These are phyloP conservation scores for Carex littledalei DNA, from an alignment of 176 grass and related monocot species.

Conservation along the genomic window DNA sequence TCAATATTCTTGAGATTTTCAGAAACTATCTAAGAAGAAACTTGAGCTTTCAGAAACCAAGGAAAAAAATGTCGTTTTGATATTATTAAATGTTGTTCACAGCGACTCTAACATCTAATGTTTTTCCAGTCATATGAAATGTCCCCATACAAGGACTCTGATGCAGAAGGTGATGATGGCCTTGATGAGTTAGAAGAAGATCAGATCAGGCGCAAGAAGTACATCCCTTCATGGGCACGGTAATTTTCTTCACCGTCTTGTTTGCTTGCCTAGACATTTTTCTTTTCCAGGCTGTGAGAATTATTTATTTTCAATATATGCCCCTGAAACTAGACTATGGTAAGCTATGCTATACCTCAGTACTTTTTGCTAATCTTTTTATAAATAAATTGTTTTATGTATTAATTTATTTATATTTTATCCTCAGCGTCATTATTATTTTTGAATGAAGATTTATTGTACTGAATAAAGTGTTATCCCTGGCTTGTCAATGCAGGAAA, in stretches of 20 bases:
- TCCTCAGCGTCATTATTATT: background rate
- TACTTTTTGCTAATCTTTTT: background rate
- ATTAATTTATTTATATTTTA: slow-evolving; percentile 5
- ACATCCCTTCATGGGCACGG: slow-evolving; percentile 54
- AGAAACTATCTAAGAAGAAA: background rate
- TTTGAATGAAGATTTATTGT: slow-evolving; percentile 8
- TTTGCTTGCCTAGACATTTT: background rate
- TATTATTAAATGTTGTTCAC: background rate
- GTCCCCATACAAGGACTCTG: slow-evolving; percentile 64
- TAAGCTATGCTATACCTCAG: background rate
- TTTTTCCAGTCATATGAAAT: slow-evolving; percentile 54
- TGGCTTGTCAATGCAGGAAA: slow-evolving; percentile 39
- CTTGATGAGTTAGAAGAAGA: slow-evolving; percentile 32
- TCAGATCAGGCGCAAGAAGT: slow-evolving; percentile 38
- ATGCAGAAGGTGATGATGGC: slow-evolving; percentile 38
- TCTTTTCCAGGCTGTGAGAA: background rate
- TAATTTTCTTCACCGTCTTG: slow-evolving; percentile 23
- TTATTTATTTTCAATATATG: slow-evolving; percentile 18
- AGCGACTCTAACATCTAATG: background rate
- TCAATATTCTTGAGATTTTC: background rate
- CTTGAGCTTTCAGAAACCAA: background rate
- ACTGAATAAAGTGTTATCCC: slow-evolving; percentile 13
- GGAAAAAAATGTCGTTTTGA: background rate
- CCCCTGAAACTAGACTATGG: background rate
- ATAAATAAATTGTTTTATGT: slow-evolving; percentile 6